Evolutionary conservation across 371 early-diverging fungal genomes (phyloP), one percentile per base, ranked within the genome.

Genomic region (Saksenaea vasiformis): DNA sequence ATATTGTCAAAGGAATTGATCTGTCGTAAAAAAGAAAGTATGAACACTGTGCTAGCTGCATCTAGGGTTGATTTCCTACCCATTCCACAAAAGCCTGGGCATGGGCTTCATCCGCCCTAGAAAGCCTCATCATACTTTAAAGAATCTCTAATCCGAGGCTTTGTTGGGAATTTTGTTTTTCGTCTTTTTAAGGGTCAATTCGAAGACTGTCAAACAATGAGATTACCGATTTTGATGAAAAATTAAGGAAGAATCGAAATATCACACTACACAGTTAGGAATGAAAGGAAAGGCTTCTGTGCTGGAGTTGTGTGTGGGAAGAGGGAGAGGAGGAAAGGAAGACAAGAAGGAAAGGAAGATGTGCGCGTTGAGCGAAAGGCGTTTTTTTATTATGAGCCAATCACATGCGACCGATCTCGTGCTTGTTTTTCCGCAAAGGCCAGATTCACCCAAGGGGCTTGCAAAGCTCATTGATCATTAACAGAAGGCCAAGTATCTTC

Each of bases 1-100:
- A 92, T 77, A 71, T 71, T 64, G n/a, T 76, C 82, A 70, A 91
- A 91, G 7, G 92, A 85, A 67, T 90, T 91, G 69, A 92, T 87
- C 93, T 91, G 80, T 10, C 10, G 35, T n/a, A 43, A 43, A 54
- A 64, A 17, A 17, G 41, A 64, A 17, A 31, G 7, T 31, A 17
- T 39, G 19, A 17, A 37, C 35, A 58, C 14, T 5, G 19, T 55
- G 56, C 36, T 17, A 51, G n/a, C 56, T 53, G 47, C 24, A 54
- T 53, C 9, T 5, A 54, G 15, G 3, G 51, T 22, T 47, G 11
- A 0, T 47, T 55, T 41, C 61, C 55, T 73, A 79, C 79, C 79
- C 79, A 79, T 74, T 73, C 70, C 5, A 79, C 70, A 60, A 72
- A 68, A 34, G 73, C 79, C 19, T 58, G 62, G 43, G 73, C 70